phyloP scores from a whole-genome alignment of 192 early-diverging fungal species.

The Chytriomyces sp. region DNA sequence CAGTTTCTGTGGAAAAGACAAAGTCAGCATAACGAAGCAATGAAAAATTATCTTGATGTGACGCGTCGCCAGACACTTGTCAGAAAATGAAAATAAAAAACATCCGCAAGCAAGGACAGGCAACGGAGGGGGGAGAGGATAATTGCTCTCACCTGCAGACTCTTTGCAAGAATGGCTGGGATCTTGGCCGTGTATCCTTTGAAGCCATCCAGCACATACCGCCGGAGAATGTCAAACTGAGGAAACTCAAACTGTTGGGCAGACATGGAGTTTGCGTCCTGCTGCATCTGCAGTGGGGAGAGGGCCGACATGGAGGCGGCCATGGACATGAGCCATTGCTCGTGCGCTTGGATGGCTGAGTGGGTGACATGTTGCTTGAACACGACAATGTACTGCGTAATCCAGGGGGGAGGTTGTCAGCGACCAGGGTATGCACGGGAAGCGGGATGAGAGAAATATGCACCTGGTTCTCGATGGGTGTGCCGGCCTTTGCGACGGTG shows the following conservation, averaged over 20 bases:
- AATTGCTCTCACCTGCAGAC: constrained; percentile 39
- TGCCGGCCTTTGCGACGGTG: constrained; percentile 3
- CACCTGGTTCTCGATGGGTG: constrained; percentile 39
- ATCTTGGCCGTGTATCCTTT: constrained; percentile 50
- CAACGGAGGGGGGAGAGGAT: no score
- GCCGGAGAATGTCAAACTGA: constrained; percentile 32
- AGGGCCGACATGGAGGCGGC: not conserved
- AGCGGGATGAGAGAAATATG: not conserved
- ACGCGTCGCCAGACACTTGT: not conserved
- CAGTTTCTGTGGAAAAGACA: constrained; percentile 32
- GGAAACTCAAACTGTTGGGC: constrained; percentile 15
- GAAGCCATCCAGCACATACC: constrained; percentile 43
- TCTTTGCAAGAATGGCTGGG: constrained; percentile 43
- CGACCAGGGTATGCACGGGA: not conserved
- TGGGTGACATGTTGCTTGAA: constrained; percentile 25
- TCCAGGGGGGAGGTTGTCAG: not conserved
- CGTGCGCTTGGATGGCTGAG: constrained; percentile 14
- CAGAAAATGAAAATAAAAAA: not conserved
- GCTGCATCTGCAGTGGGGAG: constrained; percentile 15
- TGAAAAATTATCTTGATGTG: not conserved
- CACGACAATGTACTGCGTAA: constrained; percentile 35
- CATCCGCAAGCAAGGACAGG: no score
- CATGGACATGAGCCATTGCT: constrained; percentile 26
- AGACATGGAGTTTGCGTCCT: constrained; percentile 3
- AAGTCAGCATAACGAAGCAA: not conserved